Conservation (phyloP, 495 filamentous ascomycete genomes). For the Daldinia grandis region DNA sequence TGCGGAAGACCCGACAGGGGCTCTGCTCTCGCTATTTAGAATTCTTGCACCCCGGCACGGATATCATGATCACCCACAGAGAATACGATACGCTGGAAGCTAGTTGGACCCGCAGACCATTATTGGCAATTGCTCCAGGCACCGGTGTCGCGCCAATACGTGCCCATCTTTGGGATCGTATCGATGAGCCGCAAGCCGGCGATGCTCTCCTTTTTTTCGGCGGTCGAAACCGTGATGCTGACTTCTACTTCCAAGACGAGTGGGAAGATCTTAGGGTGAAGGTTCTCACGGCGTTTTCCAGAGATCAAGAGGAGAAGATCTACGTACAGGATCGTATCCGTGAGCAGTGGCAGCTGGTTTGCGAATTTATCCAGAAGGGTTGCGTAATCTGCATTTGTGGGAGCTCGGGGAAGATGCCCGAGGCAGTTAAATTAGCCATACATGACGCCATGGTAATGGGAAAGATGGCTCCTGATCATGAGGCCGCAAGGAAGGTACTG, state of each 20-base stretch:
- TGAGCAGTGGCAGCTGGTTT: conserved; percentile 65
- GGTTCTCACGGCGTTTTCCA: conserved; percentile 83
- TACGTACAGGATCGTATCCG: conserved; percentile 91
- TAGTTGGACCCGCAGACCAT: conserved; percentile 53
- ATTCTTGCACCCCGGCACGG: conserved; percentile 64
- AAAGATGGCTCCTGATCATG: conserved; percentile 35
- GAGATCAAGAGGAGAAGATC: conserved; percentile 69
- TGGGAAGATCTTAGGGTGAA: conserved; percentile 62
- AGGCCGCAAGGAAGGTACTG: conserved; percentile 46
- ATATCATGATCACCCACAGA: conserved; percentile 64
- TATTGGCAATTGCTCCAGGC: conserved; percentile 85
- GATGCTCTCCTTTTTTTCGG: conserved; percentile 75
- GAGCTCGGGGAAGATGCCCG: conserved; percentile 84
- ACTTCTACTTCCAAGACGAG: conserved; percentile 83
- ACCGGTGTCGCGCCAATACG: conserved; percentile 92
- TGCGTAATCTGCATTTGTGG: conserved; percentile 77
- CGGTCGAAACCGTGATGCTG: conserved; percentile 72
- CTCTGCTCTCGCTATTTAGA: conserved; percentile 90
- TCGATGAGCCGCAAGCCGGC: conserved; percentile 35
- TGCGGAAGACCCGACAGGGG: conserved; percentile 84
- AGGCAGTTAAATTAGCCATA: conserved; percentile 83
- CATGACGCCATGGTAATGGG: conserved; percentile 68
- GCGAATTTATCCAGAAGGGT: conserved; percentile 57
- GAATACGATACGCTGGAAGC: conserved; percentile 11
- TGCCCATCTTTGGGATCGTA: conserved; percentile 76